Base-by-base conservation (phyloP, 2,329 filamentous ascomycete species). In the Allantophomopsis cytisporea region DNA sequence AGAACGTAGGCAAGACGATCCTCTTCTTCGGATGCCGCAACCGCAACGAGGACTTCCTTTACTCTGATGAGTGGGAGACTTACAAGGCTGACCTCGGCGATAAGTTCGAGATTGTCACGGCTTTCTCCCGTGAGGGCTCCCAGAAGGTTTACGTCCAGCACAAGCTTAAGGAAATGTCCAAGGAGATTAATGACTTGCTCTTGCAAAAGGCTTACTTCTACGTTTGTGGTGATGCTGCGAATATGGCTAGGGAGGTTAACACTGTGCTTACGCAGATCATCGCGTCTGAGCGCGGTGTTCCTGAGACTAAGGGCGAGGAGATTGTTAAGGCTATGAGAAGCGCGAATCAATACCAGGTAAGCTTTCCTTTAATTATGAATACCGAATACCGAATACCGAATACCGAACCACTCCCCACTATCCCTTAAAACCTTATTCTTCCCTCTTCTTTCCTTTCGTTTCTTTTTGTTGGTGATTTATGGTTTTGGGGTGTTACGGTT, bases 91-190 rank as follows among this genome's bases (percentile, higher is more conserved):
- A 71, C 41, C 74, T 98, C 35, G 88, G 88, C 43, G 86, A 94
- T 62, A 83, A 82, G 35, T 91, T 98, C 53, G 81, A 88, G 59
- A 68, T 98, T 49, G 73, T 95, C 59, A 93, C 83, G 12, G 91
- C 91, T 33, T 98, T 98, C 63, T 98, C 91, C n/a, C 79, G 91
- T 48, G 85, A 95, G 43, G 69, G 74, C 1, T 60, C 78, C 34
- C 73, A 91, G 60, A 98, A 98, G 65, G 84, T 98, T 31, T 98
- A 98, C 56, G 91, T 98, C 16, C 91, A 98, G 64, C 87, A 98
- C 62, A 75, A 83, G 45, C 71, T 98, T 44, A 81, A 83, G 63
- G 85, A 96, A 60, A 71, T 79, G 38, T 79, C 83, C 43, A 73
- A 83, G 53, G 77, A 94, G 52, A 72, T 98, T 63, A 89, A 94